Base-by-base conservation (phyloP, 1,284 basidiomycete genomes). In the Cryptococcus neoformans region DNA sequence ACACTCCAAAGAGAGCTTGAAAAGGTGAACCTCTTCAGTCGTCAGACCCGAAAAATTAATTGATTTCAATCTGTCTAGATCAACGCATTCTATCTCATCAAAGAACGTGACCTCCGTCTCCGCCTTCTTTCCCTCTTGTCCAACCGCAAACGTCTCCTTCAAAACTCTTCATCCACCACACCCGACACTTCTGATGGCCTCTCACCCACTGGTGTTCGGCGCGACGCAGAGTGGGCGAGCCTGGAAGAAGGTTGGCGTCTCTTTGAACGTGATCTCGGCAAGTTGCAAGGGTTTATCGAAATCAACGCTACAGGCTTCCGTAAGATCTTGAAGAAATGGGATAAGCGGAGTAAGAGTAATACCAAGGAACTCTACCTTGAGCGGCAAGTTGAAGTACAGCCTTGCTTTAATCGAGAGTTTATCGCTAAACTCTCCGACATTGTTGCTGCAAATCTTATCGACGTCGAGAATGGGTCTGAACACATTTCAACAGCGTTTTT, bases 271-370 rank as follows among this genome's bases (percentile, higher is more conserved):
- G 96, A 99, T 80, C 82, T 99, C n/a, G 87, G 87, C 57, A 97
- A 98, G 81, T 81, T 99, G 39, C 92, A 96, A 85, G 92, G 92
- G 78, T 99, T 96, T 71, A 88, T 99, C 66, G 96, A 99, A 78
- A 90, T 98, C 72, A 99, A 99, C 75, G 96, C 91, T 1, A 94
- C 88, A 3, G 96, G 94, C 2, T 99, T 99, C 77, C 85, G 95
- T 52, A 99, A 99, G 78, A 99, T 99, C 54, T 79, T 98, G 62
- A 99, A 99, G 72, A 99, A 99, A 75, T 99, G 93, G 85, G 96
- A 99, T 80, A 99, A 99, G 79, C 85, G 91, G 55, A 93, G 90
- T 42, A 98, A 89, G 63, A 93, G 88, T 12, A 89, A 88, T 39
- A 98, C 90, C 14, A 98, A 96, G 77, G 96, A 99, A 74, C 82